These are phyloP conservation scores for Blastobotrys apis DNA, from an alignment of 1,139 yeast genomes.

Conservation along the genomic window DNA sequence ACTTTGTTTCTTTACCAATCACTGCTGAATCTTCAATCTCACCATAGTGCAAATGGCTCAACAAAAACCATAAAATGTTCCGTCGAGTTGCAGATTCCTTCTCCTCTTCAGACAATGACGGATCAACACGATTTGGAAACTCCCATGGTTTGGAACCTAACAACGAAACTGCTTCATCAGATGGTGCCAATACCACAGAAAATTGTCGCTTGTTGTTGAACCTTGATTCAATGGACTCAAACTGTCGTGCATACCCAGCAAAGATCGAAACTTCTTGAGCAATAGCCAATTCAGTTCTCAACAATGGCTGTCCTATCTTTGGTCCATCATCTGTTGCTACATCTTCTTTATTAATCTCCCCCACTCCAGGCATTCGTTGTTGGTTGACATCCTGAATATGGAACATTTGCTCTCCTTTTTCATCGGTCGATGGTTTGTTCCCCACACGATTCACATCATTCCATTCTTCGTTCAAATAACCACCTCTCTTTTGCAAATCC, in stretches of 20 bases:
- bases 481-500: slow-evolving; percentile 1
- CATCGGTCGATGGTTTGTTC: slow-evolving; percentile 14
- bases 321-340: slow-evolving; percentile 29
- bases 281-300: slow-evolving; percentile 34
- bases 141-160: slow-evolving; percentile 37
- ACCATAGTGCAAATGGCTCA: slow-evolving; percentile 30
- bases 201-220: slow-evolving; percentile 29
- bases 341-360: slow-evolving; percentile 8
- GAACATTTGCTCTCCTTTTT: slow-evolving; percentile 18
- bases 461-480: background rate
- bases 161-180: slow-evolving; percentile 31
- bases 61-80: slow-evolving; percentile 31
- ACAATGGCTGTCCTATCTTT: slow-evolving; percentile 30
- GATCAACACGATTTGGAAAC: slow-evolving; percentile 27
- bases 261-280: slow-evolving; percentile 34
- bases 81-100: slow-evolving; percentile 28
- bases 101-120: slow-evolving; percentile 21
- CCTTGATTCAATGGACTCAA: slow-evolving; percentile 26
- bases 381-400: slow-evolving; percentile 17
- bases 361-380: slow-evolving; percentile 9
- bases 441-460: slow-evolving; percentile 9
- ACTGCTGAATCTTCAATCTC: slow-evolving; percentile 16
- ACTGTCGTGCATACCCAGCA: slow-evolving; percentile 33
- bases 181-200: slow-evolving; percentile 36
- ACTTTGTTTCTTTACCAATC: slow-evolving; percentile 6